Base-by-base conservation (phyloP, 208 protist genomes). In the Zelonia costaricensis region DNA sequence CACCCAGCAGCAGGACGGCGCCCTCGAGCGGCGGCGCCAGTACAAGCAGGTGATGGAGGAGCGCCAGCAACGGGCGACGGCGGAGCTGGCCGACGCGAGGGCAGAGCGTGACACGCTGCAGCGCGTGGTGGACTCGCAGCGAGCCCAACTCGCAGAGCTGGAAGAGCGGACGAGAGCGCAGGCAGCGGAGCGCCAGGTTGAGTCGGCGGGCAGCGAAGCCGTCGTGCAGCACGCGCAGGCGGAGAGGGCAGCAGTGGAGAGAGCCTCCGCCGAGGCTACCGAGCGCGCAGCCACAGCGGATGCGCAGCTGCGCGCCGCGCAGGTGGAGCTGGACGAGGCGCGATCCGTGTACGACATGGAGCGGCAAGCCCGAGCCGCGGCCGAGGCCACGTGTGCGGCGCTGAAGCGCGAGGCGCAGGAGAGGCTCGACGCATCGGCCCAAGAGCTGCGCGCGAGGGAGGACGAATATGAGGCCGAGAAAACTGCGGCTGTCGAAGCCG, bases 1-100 rank as follows among this genome's bases (percentile, higher is more conserved):
- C 0, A 27, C 33, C 4, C 65, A 72, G 58, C 57, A 65, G 31
- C 65, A 65, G 36, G 57, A 61, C 31, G 43, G 42, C 8, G 57
- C 42, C 2, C 1, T 65, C 8, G 51, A 60, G 31, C 56, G 52
- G 6, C 15, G 36, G 22, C 65, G 51, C 27, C 58, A 16, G 42
- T 72, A 65, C 42, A 43, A 69, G 54, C 69, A 65, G 40, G 8
- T 61, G 22, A 69, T 68, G 55, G 62, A 69, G 53, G 51, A 54
- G 49, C 62, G 60, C 4, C 48, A 66, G 45, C 51, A 52, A 25
- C 74, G 65, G 20, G 25, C 22, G 3, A 22, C 25, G 15, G 44
- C 51, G 43, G 51, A 63, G 61, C n/a, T 62, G 28, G 57, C 35
- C 12, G 60, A 56, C 39, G 5, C 62, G 43, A 58, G 43, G 16